Conservation (phyloP, 495 filamentous ascomycete genomes). For the Parachaetomium inaequale region DNA sequence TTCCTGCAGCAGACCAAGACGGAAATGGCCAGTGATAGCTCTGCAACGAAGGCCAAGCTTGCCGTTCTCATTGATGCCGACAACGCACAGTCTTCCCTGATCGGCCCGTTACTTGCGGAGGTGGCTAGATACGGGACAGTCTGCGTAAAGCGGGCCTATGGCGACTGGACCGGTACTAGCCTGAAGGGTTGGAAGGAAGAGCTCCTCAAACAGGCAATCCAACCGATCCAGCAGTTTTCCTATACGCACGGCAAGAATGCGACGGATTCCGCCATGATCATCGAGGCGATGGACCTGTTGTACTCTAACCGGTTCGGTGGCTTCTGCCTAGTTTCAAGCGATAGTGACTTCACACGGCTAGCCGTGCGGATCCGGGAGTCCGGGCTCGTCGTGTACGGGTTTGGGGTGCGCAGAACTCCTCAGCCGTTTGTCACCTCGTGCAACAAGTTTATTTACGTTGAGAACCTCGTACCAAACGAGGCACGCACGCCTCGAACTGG, state of each 20-base stretch:
- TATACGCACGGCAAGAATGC: conserved; percentile 24
- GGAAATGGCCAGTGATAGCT: conserved; percentile 6
- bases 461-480: conserved; percentile 10
- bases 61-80: conserved; percentile 22
- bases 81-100: conserved; percentile 7
- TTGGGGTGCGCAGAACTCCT: conserved; percentile 23
- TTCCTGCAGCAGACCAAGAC: neutral
- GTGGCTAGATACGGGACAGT: conserved; percentile 18
- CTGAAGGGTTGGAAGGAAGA: conserved; percentile 23
- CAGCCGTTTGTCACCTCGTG: conserved; percentile 21
- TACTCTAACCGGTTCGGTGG: conserved; percentile 22
- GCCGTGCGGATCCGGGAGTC: conserved; percentile 24
- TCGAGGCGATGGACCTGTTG: conserved; percentile 29
- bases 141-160: conserved; percentile 16
- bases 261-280: conserved; percentile 24
- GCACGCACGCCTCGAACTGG: neutral
- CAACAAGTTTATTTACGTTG: conserved; percentile 24
- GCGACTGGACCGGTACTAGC: conserved; percentile 23
- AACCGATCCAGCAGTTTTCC: conserved; percentile 27
- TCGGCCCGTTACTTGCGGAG: conserved; percentile 11
- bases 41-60: neutral
- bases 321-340: conserved; percentile 26
- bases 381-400: conserved; percentile 25
- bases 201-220: conserved; percentile 20
- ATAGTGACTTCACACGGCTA: conserved; percentile 26